Base-by-base conservation (phyloP, 2,329 filamentous ascomycete genomes). In the Samsoniella hepiali region DNA sequence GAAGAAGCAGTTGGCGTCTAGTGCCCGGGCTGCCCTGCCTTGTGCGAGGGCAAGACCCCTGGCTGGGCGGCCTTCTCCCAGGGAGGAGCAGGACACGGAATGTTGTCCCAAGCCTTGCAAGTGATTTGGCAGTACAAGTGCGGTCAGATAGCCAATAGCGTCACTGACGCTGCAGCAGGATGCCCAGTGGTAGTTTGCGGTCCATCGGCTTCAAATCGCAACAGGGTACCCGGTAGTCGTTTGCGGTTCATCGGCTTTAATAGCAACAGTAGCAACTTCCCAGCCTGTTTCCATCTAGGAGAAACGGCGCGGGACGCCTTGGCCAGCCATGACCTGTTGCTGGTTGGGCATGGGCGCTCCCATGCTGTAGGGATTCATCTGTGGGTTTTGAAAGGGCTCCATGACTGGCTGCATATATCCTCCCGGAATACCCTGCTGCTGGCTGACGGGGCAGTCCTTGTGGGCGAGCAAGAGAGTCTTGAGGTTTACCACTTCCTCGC, bases 401-500 rank as follows among this genome's bases (percentile, higher is more conserved):
- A 84, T 82, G 15, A 80, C 76, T 67, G 83, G 82, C 53, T 84
- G 81, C 78, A 87, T 82, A 67, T 80, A 86, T 1, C 78, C 79
- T 4, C 79, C 77, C 58, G 85, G 83, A 2, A 95, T 79, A 31
- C 76, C 76, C 75, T 97, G 93, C 53, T 91, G 88, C 73, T 96
- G 91, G 3, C 93, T 93, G 8, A 98, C 90, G 0, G 94, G 92
- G 69, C 95, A 98, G 74, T 98, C 94, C 74, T 98, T 98, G 77
- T 99, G 95, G 0, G 93, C 93, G 29, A 98, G 82, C 3, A 99
- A 82, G 0, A 98, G 81, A 0, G 93, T 97, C 81, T 97, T 98
- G 49, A 99, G 83, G 67, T 94, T 96, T 55, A 98, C 91, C 65
- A 98, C 91, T 73, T 99, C 95, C 72, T 98, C 94, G 34, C 93